Evolutionary conservation across 2,329 filamentous ascomycete genomes (phyloP).

Genomic region (Macroventuria anomochaeta): DNA sequence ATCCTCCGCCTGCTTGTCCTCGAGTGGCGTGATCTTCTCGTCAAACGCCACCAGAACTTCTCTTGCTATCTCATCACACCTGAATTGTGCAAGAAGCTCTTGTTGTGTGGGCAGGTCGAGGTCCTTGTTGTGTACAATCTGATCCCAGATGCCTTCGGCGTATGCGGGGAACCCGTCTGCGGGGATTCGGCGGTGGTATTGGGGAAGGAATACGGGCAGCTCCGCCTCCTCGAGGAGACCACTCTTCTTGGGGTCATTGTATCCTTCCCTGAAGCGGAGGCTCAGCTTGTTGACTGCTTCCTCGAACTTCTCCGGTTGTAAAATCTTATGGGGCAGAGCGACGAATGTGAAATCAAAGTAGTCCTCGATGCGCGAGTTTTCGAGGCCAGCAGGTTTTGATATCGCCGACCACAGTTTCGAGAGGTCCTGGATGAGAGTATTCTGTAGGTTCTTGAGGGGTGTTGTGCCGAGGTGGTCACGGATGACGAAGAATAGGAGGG

Average conservation of each 20-base stretch:
- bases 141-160: constrained; percentile 93
- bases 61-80: constrained; percentile 93
- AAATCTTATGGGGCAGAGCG: constrained; percentile 92
- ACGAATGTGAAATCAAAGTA: constrained; percentile 99
- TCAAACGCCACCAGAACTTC: constrained; percentile 89
- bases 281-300: constrained; percentile 81
- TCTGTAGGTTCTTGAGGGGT: constrained; percentile 85
- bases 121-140: constrained; percentile 99
- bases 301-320: constrained; percentile 90
- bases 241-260: constrained; percentile 69
- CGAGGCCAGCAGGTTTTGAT: constrained; percentile 87
- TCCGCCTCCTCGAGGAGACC: constrained; percentile 73
- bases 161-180: constrained; percentile 97
- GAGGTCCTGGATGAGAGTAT: constrained; percentile 88
- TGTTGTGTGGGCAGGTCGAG: constrained; percentile 96
- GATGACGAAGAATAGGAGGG: constrained; percentile 97
- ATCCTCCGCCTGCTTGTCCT: constrained; percentile 82
- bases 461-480: constrained; percentile 95
- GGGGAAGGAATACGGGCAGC: constrained; percentile 83
- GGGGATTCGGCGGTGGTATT: constrained; percentile 94
- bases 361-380: constrained; percentile 88
- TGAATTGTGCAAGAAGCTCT: constrained; percentile 93
- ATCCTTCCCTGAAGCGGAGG: constrained; percentile 80
- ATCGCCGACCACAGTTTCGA: constrained; percentile 91
- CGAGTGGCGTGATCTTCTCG: constrained; percentile 77